Evolutionary conservation across 306 rosid genomes (phyloP), one percentile per base, ranked within the genome.

Genomic region (Lablab purpureus): DNA sequence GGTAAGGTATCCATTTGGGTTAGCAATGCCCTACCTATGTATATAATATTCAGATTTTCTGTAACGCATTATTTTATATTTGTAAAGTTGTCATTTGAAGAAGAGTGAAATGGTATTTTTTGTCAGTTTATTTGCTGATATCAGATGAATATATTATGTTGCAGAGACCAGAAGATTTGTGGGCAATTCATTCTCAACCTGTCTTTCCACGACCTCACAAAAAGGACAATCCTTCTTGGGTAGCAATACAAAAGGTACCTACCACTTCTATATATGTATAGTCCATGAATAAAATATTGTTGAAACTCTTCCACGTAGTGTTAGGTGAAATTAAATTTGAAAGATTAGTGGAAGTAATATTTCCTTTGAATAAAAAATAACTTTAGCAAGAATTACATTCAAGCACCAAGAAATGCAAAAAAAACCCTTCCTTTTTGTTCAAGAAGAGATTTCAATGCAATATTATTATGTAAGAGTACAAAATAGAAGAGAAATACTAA

Each of bases 151-250:
- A 32, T 77, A 12, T 75, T 25, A 40, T 84, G 73, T 65, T 83
- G 77, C 62, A 95, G 99, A 92, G 82, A 84, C 99, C 98, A 68
- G 97, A 91, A 46, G 94, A 95, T 85, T 85, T 95, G 86, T 95
- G 99, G 99, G 91, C 89, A 85, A 76, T 91, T 79, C 94, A 95
- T 88, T 91, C 98, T 73, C 87, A 66, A 75, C 87, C 91, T 32
- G 98, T 95, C 75, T 78, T 79, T 32, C 99, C 98, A 55, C 88
- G 82, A 84, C 97, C 99, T 80, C 99, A 95, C 87, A 92, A 83
- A 85, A 91, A 81, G 89, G 75, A 86, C 9, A 91, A 80, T 84
- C 74, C 94, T 84, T 87, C 91, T 84, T 95, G 99, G 99, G n/a
- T 84, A 34, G 99, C 97, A 77, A 91, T 95, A 82, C 87, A 83